Evolutionary conservation across 192 early-diverging fungal genomes (phyloP).

Genomic region (Gigaspora rosea): DNA sequence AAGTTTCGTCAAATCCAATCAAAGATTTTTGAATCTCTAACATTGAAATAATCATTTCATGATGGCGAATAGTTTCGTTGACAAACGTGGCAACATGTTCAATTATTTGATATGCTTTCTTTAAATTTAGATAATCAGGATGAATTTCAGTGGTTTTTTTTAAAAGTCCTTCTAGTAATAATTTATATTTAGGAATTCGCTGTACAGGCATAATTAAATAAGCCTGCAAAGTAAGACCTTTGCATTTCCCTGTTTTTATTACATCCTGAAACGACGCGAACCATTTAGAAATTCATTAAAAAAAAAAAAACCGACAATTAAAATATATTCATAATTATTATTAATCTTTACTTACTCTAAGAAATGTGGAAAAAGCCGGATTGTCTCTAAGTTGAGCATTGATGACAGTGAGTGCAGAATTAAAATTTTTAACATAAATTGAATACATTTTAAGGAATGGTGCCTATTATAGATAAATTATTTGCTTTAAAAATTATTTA

Average conservation of each 20-base stretch:
- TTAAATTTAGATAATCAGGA: slow-evolving; percentile 71
- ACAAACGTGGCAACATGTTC: slow-evolving; percentile 72
- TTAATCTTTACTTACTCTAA: slow-evolving; percentile 33
- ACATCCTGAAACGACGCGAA: slow-evolving; percentile 40
- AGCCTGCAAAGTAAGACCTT: slow-evolving; percentile 66
- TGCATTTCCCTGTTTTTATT: slow-evolving; percentile 46
- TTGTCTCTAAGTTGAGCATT: slow-evolving; percentile 43
- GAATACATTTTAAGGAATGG: slow-evolving; percentile 86
- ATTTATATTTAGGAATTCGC: slow-evolving; percentile 83
- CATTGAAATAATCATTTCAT: slow-evolving; percentile 73
- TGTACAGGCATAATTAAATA: slow-evolving; percentile 88
- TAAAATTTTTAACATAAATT: slow-evolving; percentile 83
- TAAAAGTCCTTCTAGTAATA: slow-evolving; percentile 78
- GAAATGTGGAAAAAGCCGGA: slow-evolving; percentile 41
- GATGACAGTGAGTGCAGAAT: slow-evolving; percentile 65
- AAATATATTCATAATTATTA: neutral
- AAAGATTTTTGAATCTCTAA: slow-evolving; percentile 69
- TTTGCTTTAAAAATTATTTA: neutral
- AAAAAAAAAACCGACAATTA: no score
- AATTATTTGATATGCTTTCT: slow-evolving; percentile 65
- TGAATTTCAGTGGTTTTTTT: slow-evolving; percentile 67
- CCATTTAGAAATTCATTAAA: no score
- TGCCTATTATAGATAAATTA: slow-evolving; percentile 33
- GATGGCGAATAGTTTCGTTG: slow-evolving; percentile 79
- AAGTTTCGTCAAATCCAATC: slow-evolving; percentile 62